phyloP scores from a whole-genome alignment of 2,329 filamentous ascomycete genomes.

The Botrytis fabae region DNA sequence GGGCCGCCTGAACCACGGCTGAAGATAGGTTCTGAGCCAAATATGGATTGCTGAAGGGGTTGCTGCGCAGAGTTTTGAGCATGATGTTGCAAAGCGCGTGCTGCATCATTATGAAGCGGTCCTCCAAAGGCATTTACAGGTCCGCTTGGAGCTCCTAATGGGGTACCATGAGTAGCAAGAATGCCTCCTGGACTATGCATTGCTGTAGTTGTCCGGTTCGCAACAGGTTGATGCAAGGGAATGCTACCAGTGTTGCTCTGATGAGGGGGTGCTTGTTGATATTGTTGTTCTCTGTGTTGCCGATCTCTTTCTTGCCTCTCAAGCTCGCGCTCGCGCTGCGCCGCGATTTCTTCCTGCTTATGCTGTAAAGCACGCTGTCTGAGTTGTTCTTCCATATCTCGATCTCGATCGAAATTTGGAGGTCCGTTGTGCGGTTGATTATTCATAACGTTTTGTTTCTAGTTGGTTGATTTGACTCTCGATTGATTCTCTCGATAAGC shows the following conservation, averaged over 20 bases:
- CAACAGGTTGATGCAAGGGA: conserved; percentile 91
- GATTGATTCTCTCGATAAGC: not conserved
- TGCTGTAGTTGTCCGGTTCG: conserved; percentile 73
- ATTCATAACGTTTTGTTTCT: conserved; percentile 33
- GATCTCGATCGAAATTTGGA: conserved; percentile 42
- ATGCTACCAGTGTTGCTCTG: conserved; percentile 87
- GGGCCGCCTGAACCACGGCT: conserved; percentile 15
- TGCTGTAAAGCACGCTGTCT: conserved; percentile 52
- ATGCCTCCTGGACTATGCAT: conserved; percentile 93
- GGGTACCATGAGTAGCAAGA: conserved; percentile 68
- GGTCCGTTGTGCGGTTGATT: conserved; percentile 38
- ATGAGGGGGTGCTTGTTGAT: conserved; percentile 67
- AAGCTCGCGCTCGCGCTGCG: conserved; percentile 50
- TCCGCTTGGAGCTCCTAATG: conserved; percentile 43
- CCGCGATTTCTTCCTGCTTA: conserved; percentile 56
- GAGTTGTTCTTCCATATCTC: conserved; percentile 54
- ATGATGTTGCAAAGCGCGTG: conserved; percentile 54
- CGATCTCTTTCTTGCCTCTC: conserved; percentile 56
- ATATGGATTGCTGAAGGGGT: conserved; percentile 57
- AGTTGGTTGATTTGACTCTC: conserved; percentile 3
- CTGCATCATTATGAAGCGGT: conserved; percentile 54
- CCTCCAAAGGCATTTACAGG: conserved; percentile 52
- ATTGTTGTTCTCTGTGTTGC: conserved; percentile 61
- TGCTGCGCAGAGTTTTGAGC: conserved; percentile 46
- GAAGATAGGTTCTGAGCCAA: conserved; percentile 51